These are phyloP conservation scores for Neopestalotiopsis sp. DNA, from an alignment of 2,329 filamentous ascomycete species.

Conservation along the genomic window DNA sequence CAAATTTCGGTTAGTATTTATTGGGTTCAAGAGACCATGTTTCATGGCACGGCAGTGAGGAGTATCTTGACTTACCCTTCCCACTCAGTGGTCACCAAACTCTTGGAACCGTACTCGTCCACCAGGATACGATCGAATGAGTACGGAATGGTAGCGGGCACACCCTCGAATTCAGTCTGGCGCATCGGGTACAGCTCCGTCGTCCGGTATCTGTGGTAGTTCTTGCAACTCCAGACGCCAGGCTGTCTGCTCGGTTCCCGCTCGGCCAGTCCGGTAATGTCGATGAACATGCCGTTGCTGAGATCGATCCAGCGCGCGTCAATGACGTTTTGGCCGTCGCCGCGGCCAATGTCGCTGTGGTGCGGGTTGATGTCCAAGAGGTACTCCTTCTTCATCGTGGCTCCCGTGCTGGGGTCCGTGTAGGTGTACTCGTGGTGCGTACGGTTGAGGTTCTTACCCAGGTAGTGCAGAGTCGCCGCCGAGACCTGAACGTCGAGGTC, in stretches of 20 bases:
- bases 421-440: constrained; percentile 65
- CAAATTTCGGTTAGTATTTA: constrained; percentile 15
- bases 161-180: constrained; percentile 75
- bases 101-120: constrained; percentile 69
- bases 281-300: constrained; percentile 78
- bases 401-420: constrained; percentile 34
- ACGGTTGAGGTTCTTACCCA: constrained; percentile 71
- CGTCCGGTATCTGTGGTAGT: constrained; percentile 73
- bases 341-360: constrained; percentile 63
- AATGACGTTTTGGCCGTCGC: constrained; percentile 78
- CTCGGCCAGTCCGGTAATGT: constrained; percentile 79
- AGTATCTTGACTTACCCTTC: constrained; percentile 56
- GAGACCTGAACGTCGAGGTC: constrained; percentile 84
- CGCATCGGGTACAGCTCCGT: constrained; percentile 79
- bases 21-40: background rate
- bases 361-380: constrained; percentile 80
- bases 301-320: constrained; percentile 85
- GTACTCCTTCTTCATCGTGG: constrained; percentile 52
- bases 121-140: constrained; percentile 68
- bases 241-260: constrained; percentile 63
- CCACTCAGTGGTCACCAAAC: constrained; percentile 64
- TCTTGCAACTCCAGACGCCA: constrained; percentile 80
- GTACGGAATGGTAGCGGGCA: constrained; percentile 72
- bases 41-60: background rate
- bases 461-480: constrained; percentile 66